These are phyloP conservation scores for Alternaria incomplexa DNA, from an alignment of 2,329 filamentous ascomycete genomes.

Conservation along the genomic window DNA sequence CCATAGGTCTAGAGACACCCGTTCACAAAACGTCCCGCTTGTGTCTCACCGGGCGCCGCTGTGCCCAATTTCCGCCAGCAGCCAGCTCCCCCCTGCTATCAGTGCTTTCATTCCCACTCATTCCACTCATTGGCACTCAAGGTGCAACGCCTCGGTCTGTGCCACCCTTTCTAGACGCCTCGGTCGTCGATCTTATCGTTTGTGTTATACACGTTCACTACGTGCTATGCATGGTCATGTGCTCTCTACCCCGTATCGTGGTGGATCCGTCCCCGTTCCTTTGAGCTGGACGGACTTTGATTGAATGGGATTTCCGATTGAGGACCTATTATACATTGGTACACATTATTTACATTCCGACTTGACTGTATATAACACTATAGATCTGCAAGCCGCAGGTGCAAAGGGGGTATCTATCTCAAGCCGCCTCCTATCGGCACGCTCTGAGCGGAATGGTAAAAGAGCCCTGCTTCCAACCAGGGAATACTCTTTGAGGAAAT, in stretches of 20 bases:
- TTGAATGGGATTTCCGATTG: neutral
- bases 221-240: neutral
- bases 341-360: conserved; percentile 7
- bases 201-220: conserved; percentile 7
- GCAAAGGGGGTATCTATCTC: conserved; percentile 32
- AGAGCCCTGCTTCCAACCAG: conserved; percentile 13
- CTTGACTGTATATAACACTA: conserved; percentile 21
- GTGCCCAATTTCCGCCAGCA: conserved; percentile 15
- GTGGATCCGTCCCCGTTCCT: neutral
- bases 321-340: neutral
- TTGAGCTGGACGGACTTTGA: neutral
- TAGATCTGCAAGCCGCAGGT: conserved; percentile 20
- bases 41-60: conserved; percentile 14
- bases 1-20: neutral
- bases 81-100: conserved; percentile 14
- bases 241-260: neutral
- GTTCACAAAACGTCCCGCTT: conserved; percentile 12
- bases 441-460: conserved; percentile 8
- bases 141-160: conserved; percentile 7
- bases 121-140: neutral
- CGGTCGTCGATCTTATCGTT: neutral
- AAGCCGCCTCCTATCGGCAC: conserved; percentile 17
- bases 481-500: conserved; percentile 4
- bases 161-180: neutral
- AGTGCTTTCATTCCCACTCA: conserved; percentile 8